These are phyloP conservation scores for Fagus sylvatica DNA, from an alignment of 306 rosid species.

Conservation along the genomic window DNA sequence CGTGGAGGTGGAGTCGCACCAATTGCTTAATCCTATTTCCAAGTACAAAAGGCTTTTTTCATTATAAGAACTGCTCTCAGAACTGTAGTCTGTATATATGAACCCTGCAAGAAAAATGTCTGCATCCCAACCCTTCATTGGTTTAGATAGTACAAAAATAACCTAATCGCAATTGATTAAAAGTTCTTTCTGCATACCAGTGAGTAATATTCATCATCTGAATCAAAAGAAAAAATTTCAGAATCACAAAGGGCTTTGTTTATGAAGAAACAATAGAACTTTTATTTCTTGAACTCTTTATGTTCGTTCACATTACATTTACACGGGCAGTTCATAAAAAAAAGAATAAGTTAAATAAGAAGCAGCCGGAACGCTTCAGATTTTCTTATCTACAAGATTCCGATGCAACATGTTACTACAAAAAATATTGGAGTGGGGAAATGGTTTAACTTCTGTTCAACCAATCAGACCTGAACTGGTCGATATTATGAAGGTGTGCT, in stretches of 20 bases:
- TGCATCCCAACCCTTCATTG: not conserved
- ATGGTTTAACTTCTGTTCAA: slow-evolving; percentile 73
- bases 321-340: slow-evolving; percentile 20
- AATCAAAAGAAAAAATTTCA: not conserved
- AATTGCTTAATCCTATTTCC: not conserved
- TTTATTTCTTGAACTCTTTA: slow-evolving; percentile 22
- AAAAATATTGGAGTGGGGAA: slow-evolving; percentile 6
- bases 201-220: not conserved
- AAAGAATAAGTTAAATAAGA: slow-evolving; percentile 3
- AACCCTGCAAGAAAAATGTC: not conserved
- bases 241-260: not conserved
- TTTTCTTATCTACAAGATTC: slow-evolving; percentile 19
- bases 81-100: not conserved
- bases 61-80: not conserved
- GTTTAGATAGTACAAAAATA: not conserved
- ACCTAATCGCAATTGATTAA: not conserved
- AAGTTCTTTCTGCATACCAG: not conserved
- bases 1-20: no score
- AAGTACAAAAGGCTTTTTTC: not conserved
- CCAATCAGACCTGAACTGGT: slow-evolving; percentile 33
- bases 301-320: slow-evolving; percentile 28
- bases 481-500: slow-evolving; percentile 32
- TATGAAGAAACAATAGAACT: slow-evolving; percentile 23
- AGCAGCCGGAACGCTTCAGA: not conserved
- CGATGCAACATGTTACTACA: slow-evolving; percentile 12